Percentiles rank a stretch among this genome's conserved stretches.
Conservation (phyloP, 257 asterid genomes). For the Capsicum rhomboideum region DNA sequence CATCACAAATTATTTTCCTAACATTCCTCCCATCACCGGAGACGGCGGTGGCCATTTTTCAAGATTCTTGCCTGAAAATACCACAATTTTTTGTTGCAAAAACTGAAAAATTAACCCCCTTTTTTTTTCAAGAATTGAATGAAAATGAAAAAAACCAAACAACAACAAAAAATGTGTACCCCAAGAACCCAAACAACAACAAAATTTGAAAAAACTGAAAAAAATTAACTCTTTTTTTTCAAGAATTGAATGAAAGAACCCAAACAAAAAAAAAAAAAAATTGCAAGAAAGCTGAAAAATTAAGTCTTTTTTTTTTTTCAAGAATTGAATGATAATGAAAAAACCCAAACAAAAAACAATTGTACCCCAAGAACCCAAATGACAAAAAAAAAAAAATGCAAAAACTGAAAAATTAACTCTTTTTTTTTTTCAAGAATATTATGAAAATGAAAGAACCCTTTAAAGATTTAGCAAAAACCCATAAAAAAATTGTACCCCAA, state of each 20-base stretch:
- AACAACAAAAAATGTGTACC: background rate
- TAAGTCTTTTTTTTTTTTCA: too few species aligned
- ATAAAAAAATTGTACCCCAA: background rate
- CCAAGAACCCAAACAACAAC: background rate
- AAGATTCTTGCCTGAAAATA: background rate
- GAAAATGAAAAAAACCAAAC: too few species aligned
- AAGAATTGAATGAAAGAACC: too few species aligned
- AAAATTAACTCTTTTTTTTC: background rate
- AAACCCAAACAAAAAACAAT: too few species aligned
- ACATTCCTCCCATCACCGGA: conserved; percentile 41
- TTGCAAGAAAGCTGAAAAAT: too few species aligned
- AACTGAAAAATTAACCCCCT: too few species aligned
- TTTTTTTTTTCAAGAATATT: background rate
- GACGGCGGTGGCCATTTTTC: background rate
- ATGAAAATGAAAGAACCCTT: too few species aligned
- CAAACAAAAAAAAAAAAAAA: too few species aligned
- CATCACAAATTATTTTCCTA: conserved; percentile 54
- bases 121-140: too few species aligned
- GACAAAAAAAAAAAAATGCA: background rate
- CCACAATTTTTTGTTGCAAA: too few species aligned
- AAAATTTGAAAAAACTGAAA: background rate
- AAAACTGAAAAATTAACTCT: background rate
- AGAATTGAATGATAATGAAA: too few species aligned
- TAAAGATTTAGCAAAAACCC: too few species aligned
- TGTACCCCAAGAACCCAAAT: background rate